These are phyloP conservation scores for Paracorniculantispora psalliotae DNA, from an alignment of 2,329 filamentous ascomycete species.

Conservation along the genomic window DNA sequence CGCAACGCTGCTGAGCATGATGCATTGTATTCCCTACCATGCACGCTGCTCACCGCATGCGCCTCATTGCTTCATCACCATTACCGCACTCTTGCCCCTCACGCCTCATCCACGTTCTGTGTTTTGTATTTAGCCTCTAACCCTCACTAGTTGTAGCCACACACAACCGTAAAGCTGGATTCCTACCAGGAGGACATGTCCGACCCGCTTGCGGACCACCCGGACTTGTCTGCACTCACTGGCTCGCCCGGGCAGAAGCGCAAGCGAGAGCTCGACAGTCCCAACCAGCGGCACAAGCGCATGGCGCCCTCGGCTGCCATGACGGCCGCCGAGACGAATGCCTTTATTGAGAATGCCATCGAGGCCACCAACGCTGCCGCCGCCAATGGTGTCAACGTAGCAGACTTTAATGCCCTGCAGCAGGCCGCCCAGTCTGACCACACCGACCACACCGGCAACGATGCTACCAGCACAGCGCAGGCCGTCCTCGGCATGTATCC, in stretches of 20 bases:
- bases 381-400: conserved; percentile 41
- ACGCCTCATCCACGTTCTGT: background rate
- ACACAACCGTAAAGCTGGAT: conserved; percentile 9
- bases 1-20: background rate
- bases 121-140: conserved; percentile 1
- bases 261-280: conserved; percentile 49
- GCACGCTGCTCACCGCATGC: background rate
- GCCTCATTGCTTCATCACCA: background rate
- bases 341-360: conserved; percentile 52
- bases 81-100: background rate
- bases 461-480: conserved; percentile 55
- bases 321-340: conserved; percentile 40
- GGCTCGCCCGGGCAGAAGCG: conserved; percentile 48
- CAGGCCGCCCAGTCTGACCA: conserved; percentile 46
- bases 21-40: background rate
- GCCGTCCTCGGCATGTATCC: conserved; percentile 57
- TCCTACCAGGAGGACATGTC: conserved; percentile 7
- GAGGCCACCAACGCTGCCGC: conserved; percentile 37
- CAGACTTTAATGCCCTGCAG: conserved; percentile 53
- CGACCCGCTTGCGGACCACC: conserved; percentile 33
- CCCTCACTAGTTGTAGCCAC: conserved; percentile 2
- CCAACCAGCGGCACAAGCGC: conserved; percentile 47
- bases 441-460: conserved; percentile 44
- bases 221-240: conserved; percentile 39
- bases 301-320: conserved; percentile 41